Evolutionary conservation across 2,329 filamentous ascomycete genomes (phyloP).

Genomic region (Ophiostoma ulmi): DNA sequence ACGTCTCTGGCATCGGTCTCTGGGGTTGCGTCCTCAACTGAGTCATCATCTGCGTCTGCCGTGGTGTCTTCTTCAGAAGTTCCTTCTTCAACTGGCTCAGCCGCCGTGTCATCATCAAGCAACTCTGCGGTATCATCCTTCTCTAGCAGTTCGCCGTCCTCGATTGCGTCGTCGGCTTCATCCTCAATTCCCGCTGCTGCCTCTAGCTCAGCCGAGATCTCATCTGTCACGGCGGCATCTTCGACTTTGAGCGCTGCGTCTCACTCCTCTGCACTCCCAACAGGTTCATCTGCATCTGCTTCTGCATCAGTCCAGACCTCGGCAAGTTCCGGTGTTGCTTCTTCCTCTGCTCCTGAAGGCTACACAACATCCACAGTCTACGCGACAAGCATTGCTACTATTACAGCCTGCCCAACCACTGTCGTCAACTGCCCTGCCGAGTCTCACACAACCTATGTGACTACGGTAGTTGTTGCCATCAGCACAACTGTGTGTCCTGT

Average conservation of each 20-base stretch:
- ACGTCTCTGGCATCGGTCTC: neutral
- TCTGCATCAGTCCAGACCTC: neutral
- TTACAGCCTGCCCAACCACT: constrained; percentile 22
- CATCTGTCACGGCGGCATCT: neutral
- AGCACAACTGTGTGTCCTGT: neutral
- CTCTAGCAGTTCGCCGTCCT: neutral
- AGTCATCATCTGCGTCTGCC: neutral
- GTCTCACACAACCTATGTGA: constrained; percentile 15
- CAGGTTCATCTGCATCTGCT: neutral
- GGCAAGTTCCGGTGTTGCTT: neutral
- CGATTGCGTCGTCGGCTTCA: neutral
- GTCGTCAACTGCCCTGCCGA: constrained; percentile 21
- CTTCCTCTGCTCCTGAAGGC: neutral
- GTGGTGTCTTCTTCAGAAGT: neutral
- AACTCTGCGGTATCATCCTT: neutral
- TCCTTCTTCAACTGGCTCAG: no score
- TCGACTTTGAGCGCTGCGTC: neutral
- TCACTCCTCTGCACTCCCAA: neutral
- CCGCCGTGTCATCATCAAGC: neutral
- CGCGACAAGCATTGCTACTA: constrained; percentile 20
- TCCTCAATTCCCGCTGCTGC: neutral
- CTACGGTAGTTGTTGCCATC: constrained; percentile 20
- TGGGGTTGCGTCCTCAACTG: neutral
- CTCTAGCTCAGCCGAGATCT: neutral
- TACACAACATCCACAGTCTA: neutral